These are phyloP conservation scores for Cercis canadensis DNA, from an alignment of 306 rosid genomes.

Conservation along the genomic window DNA sequence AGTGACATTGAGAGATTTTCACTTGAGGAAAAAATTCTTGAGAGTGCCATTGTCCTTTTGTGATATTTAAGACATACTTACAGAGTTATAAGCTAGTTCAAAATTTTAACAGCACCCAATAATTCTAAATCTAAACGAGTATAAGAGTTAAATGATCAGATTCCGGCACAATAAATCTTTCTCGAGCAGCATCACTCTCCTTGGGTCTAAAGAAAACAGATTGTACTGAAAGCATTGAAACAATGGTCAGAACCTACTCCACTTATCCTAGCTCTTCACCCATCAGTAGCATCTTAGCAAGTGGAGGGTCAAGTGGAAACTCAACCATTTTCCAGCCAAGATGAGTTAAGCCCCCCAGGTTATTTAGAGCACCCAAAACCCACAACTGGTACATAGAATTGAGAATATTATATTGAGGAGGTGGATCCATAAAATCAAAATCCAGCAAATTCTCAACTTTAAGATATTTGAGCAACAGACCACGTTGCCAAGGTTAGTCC, in stretches of 20 bases:
- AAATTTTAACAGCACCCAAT: no score
- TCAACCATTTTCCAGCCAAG: conserved; percentile 99
- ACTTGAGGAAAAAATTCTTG: no score
- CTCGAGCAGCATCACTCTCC: conserved; percentile 99
- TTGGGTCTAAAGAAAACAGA: conserved; percentile 97
- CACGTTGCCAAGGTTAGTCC: conserved; percentile 96
- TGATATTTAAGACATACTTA: no score
- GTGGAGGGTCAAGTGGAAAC: conserved; percentile 96
- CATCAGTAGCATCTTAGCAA: conserved; percentile 95
- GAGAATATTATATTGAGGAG: conserved; percentile 93
- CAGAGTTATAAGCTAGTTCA: no score
- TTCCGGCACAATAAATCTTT: conserved; percentile 86
- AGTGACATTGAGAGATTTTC: no score
- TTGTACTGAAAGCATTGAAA: conserved; percentile 97
- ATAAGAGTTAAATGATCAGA: conserved; percentile 92
- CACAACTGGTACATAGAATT: conserved; percentile 98
- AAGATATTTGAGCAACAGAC: conserved; percentile 91
- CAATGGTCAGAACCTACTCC: conserved; percentile 89
- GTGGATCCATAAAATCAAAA: conserved; percentile 99
- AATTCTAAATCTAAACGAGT: no score
- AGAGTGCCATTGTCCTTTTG: no score
- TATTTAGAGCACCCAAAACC: conserved; percentile 95
- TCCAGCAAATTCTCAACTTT: conserved; percentile 91
- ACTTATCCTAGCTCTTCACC: conserved; percentile 78
- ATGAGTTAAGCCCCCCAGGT: conserved; percentile 84